Percentiles rank a stretch among this genome's conserved stretches.
Conservation (phyloP, 352 stramenopile species). For the Globisporangium apiculatum region DNA sequence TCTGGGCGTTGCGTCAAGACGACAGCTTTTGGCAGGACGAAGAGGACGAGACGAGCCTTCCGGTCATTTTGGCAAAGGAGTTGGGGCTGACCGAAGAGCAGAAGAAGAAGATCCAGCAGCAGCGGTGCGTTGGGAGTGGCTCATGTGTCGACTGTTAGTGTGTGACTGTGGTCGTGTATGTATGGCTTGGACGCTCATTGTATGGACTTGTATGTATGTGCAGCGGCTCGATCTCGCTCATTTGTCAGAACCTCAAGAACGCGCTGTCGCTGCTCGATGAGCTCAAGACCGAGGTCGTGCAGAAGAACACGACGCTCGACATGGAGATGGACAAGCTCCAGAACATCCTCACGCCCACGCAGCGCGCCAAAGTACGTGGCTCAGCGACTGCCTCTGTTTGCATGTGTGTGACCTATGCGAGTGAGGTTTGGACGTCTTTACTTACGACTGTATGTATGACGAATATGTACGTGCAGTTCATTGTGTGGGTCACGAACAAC, state of each 20-base stretch:
- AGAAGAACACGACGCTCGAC: slow-evolving; percentile 91
- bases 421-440: too few relatives aligned
- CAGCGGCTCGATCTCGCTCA: slow-evolving; percentile 51
- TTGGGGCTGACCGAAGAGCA: slow-evolving; percentile 89
- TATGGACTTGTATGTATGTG: slow-evolving; percentile 1
- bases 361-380: slow-evolving; percentile 81
- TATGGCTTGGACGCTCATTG: not conserved
- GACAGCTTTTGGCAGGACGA: slow-evolving; percentile 87
- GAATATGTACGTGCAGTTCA: slow-evolving; percentile 52
- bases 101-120: slow-evolving; percentile 91
- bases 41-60: slow-evolving; percentile 86
- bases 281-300: slow-evolving; percentile 80
- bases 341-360: slow-evolving; percentile 90
- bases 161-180: slow-evolving; percentile 1
- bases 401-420: too few relatives aligned
- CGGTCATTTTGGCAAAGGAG: slow-evolving; percentile 86
- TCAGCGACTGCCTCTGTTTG: not conserved
- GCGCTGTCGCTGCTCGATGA: slow-evolving; percentile 83
- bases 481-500: slow-evolving; percentile 95
- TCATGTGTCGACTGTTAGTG: not conserved
- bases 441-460: too few relatives aligned
- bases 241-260: slow-evolving; percentile 88
- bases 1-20: slow-evolving; percentile 88
- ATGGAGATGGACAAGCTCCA: slow-evolving; percentile 92
- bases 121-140: slow-evolving; percentile 34